Evolutionary conservation across 768 basidiomycete genomes (phyloP), one percentile per base, ranked within the genome.

Genomic region (Ephemerocybe angulata): DNA sequence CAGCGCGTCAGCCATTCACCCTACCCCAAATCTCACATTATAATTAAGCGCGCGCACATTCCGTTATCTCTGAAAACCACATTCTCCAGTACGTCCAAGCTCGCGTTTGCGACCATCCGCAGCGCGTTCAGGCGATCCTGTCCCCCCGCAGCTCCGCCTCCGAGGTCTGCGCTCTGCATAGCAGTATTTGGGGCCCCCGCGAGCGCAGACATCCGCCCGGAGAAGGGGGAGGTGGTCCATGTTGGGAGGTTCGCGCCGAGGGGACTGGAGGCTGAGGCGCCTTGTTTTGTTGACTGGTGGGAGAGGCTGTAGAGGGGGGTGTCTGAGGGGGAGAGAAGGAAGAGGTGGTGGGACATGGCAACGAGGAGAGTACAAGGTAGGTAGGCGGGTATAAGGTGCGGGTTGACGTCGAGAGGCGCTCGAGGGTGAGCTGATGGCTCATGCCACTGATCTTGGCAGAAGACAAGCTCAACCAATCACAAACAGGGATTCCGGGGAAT

Each of bases 21-120:
- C 17, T 35, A 17, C 54, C 46, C 44, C 19, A 56, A 55, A 50
- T 28, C 44, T 40, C 33, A 8, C 8, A 8, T 17, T 8, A 8
- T 17, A 17, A 35, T 17, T 35, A 35, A 35, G n/a, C n/a, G 57
- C 53, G 76, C 86, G 62, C 70, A 90, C 91, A 92, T 92, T 56
- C 79, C 72, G 59, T 78, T 83, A 65, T 92, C 90, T 62, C 84
- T 86, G 60, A 86, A 79, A 83, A 90, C 90, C 42, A 88, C 81
- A 64, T 99, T 96, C 64, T 99, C 96, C 56, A 99, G 83, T 63
- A 86, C 85, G 72, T 99, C 96, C 69, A 99, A 73, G 63, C 91
- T 93, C 47, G 93, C 93, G 69, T 98, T 95, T n/a, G 94, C 96
- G 65, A 98, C 93, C 91, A 99, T 96, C 76, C 98, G 96, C 63